phyloP scores from a whole-genome alignment of 2,329 filamentous ascomycete genomes.

The Penicillium capsulatum region DNA sequence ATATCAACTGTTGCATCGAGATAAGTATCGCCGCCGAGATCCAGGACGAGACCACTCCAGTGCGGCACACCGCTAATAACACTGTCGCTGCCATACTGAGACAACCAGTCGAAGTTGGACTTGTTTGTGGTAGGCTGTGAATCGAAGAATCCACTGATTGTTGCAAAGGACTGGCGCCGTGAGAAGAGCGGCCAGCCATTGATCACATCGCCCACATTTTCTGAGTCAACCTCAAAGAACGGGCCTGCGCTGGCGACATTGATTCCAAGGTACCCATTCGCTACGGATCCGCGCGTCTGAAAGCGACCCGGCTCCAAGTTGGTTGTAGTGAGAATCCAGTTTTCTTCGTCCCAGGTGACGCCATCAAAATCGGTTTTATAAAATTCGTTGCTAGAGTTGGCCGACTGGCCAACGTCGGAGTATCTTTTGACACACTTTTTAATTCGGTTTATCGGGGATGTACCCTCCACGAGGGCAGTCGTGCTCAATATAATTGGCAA shows the following conservation, averaged over 20 bases:
- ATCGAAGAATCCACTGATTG: constrained; percentile 64
- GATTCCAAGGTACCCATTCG: constrained; percentile 63
- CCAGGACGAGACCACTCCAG: constrained; percentile 58
- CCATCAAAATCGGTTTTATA: constrained; percentile 50
- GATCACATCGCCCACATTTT: constrained; percentile 50
- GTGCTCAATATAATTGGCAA: constrained; percentile 16
- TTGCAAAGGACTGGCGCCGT: constrained; percentile 61
- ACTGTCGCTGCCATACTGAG: constrained; percentile 65
- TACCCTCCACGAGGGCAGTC: constrained; percentile 6
- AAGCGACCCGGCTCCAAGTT: constrained; percentile 55
- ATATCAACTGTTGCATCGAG: constrained; percentile 60
- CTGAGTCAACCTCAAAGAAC: constrained; percentile 52
- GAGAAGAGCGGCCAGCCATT: constrained; percentile 66
- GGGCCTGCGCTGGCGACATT: constrained; percentile 60
- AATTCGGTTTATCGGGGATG: constrained; percentile 17
- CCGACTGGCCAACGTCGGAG: constrained; percentile 6
- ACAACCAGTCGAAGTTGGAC: constrained; percentile 64
- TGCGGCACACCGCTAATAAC: constrained; percentile 69
- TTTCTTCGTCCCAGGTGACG: constrained; percentile 57
- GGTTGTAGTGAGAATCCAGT: constrained; percentile 54
- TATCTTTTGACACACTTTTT: constrained; percentile 19
- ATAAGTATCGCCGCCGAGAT: constrained; percentile 50
- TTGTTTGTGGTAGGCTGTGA: constrained; percentile 55
- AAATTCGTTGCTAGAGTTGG: constrained; percentile 21
- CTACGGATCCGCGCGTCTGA: constrained; percentile 57